These are phyloP conservation scores for Solanum chiquidenum DNA, from an alignment of 257 asterid genomes.

Conservation along the genomic window DNA sequence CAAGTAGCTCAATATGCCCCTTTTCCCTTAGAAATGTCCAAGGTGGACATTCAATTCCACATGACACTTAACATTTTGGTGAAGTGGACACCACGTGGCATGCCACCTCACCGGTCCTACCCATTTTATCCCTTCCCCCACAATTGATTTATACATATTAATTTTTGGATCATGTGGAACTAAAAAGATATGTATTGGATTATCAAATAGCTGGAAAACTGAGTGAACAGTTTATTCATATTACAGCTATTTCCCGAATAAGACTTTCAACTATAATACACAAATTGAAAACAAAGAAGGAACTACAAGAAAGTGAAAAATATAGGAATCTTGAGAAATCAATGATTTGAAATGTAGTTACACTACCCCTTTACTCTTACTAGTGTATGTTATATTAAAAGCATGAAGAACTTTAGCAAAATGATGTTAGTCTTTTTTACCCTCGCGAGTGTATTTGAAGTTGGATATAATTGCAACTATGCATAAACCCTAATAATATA, in stretches of 20 bases:
- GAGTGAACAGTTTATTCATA: not conserved
- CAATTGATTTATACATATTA: not conserved
- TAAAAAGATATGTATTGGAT: not conserved
- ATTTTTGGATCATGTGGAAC: not conserved
- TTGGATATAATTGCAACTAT: not conserved
- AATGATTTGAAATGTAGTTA: not conserved
- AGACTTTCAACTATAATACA: not conserved
- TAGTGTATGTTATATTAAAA: not conserved
- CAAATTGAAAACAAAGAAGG: not conserved
- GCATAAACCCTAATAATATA: not conserved
- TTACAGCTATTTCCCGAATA: not conserved
- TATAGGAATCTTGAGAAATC: not conserved
- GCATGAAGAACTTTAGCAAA: not conserved
- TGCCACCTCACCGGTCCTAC: not conserved
- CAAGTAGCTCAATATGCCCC: not conserved
- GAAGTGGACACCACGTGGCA: not conserved
- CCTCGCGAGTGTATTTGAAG: not conserved
- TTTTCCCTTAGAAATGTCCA: not conserved
- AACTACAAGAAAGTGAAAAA: not conserved
- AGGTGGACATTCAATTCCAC: not conserved
- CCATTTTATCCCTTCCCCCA: not conserved
- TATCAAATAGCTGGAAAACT: not conserved
- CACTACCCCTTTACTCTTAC: not conserved
- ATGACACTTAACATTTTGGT: not conserved
- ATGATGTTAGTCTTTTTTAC: not conserved